phyloP scores from a whole-genome alignment of 2,329 filamentous ascomycete species.

The Cordyceps cicadae region DNA sequence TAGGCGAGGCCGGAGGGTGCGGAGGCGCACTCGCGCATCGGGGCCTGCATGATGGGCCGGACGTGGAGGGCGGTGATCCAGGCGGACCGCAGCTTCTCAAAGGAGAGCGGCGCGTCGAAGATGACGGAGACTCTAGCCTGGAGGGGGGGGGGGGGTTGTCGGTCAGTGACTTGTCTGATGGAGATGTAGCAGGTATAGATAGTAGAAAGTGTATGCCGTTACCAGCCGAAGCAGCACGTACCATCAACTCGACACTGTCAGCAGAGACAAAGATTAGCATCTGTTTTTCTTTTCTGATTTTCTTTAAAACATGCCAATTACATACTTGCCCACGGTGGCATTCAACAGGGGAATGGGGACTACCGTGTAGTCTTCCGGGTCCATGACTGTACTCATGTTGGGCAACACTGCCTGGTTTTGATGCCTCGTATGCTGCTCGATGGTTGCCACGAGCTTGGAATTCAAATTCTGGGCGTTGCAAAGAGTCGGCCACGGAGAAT shows the following conservation, averaged over 20 bases:
- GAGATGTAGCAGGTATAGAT: neutral
- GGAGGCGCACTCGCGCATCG: neutral
- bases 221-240: neutral
- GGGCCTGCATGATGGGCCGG: neutral
- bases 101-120: neutral
- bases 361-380: neutral
- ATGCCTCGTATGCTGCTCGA: neutral
- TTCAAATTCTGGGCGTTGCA: no score
- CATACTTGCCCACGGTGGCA: neutral
- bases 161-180: neutral
- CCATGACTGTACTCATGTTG: neutral
- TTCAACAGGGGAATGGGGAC: neutral
- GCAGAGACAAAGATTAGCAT: neutral
- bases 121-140: neutral
- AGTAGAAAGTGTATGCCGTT: neutral
- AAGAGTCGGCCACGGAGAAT: no score
- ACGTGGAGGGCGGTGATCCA: neutral
- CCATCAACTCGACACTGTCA: neutral
- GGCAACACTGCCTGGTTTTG: neutral
- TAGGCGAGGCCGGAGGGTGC: neutral
- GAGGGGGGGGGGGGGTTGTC: neutral
- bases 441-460: neutral
- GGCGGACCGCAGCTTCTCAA: neutral
- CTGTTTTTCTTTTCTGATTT: neutral
- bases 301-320: neutral